A percentile compares a stretch with the other conserved stretches of the same genome.
Conservation (phyloP, 2,329 filamentous ascomycete species). For the Arthroderma sp. region DNA sequence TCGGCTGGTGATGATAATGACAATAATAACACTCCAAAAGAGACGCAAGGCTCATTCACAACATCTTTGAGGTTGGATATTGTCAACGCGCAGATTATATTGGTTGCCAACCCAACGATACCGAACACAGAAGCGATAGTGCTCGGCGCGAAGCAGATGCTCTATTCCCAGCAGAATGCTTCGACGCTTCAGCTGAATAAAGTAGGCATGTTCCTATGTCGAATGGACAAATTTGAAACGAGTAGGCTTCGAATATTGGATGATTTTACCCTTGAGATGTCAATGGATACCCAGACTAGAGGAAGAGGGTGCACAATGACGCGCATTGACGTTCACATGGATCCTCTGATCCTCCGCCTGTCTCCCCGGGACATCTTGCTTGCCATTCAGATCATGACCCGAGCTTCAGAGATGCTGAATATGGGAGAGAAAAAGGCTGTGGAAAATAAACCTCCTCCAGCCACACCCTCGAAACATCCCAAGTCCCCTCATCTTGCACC, state of each 20-base stretch:
- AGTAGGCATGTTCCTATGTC: slow-evolving; percentile 94
- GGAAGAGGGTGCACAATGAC: slow-evolving; percentile 49
- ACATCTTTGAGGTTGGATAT: slow-evolving; percentile 85
- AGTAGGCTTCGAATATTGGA: slow-evolving; percentile 84
- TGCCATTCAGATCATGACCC: slow-evolving; percentile 80
- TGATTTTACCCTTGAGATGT: slow-evolving; percentile 85
- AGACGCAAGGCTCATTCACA: slow-evolving; percentile 42
- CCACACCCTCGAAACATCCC: slow-evolving; percentile 1
- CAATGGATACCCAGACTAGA: slow-evolving; percentile 60
- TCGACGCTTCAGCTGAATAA: slow-evolving; percentile 87
- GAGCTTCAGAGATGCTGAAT: slow-evolving; percentile 72
- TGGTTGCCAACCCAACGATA: slow-evolving; percentile 88
- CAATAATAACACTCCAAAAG: slow-evolving; percentile 3
- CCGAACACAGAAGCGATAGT: slow-evolving; percentile 91
- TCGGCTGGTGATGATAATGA: background rate
- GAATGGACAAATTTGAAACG: slow-evolving; percentile 95
- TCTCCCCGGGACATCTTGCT: slow-evolving; percentile 91
- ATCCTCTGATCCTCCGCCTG: slow-evolving; percentile 78
- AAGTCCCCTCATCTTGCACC: background rate
- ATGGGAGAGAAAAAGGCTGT: slow-evolving; percentile 38
- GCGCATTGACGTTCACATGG: slow-evolving; percentile 74
- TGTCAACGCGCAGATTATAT: slow-evolving; percentile 88
- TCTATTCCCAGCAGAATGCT: slow-evolving; percentile 86
- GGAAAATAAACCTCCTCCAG: slow-evolving; percentile 13
- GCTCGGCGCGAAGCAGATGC: slow-evolving; percentile 80